Conservation (phyloP, 1,284 basidiomycete species). For the Moesziomyces globuligerus region DNA sequence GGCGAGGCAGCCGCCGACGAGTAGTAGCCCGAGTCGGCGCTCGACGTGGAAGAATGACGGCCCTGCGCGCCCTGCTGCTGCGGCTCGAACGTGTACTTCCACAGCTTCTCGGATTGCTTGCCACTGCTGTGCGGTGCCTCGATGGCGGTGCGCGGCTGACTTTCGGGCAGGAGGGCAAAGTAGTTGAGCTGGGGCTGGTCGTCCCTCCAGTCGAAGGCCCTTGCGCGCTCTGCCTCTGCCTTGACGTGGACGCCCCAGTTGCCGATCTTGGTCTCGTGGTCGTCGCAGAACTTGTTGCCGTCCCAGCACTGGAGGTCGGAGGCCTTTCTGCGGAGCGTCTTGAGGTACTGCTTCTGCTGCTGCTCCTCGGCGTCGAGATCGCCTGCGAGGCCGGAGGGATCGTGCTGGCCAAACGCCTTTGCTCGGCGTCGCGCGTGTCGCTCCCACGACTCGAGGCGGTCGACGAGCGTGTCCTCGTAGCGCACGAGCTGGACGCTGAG, state of each 20-base stretch:
- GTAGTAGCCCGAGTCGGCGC: conserved; percentile 37
- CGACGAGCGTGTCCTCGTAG: conserved; percentile 47
- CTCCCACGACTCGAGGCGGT: conserved; percentile 54
- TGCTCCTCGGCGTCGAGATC: conserved; percentile 36
- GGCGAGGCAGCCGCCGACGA: conserved; percentile 5
- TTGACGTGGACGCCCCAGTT: conserved; percentile 53
- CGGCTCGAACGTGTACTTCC: conserved; percentile 38
- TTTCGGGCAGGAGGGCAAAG: conserved; percentile 23
- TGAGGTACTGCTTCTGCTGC: conserved; percentile 35
- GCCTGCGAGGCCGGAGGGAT: conserved; percentile 38
- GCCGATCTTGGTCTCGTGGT: conserved; percentile 40
- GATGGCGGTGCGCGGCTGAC: conserved; percentile 4
- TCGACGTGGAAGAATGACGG: conserved; percentile 22
- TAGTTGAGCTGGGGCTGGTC: conserved; percentile 38
- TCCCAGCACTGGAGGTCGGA: conserved; percentile 38
- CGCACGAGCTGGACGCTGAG: conserved; percentile 48
- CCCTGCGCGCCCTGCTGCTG: conserved; percentile 12
- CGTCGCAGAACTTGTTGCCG: conserved; percentile 28
- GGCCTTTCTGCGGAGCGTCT: conserved; percentile 28
- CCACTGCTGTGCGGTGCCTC: not conserved
- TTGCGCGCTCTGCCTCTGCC: conserved; percentile 51
- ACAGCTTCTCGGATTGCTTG: conserved; percentile 6
- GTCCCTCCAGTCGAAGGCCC: conserved; percentile 56
- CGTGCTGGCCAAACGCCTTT: conserved; percentile 45
- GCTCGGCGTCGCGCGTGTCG: conserved; percentile 44